Evolutionary conservation across 805 yeast genomes (phyloP).

Genomic region (Saccharomycopsis fermentans): DNA sequence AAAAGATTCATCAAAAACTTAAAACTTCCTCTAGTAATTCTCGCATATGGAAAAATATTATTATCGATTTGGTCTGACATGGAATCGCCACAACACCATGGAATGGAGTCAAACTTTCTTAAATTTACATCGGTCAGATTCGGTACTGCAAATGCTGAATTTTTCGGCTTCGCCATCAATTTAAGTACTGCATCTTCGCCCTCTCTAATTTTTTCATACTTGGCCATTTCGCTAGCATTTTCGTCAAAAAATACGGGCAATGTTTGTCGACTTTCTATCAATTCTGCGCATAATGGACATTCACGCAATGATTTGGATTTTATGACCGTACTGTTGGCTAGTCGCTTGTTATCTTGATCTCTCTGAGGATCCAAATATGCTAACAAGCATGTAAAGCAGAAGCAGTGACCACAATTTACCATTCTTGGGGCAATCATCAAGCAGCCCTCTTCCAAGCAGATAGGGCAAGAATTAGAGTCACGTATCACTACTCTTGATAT

Average conservation of each 20-base stretch:
- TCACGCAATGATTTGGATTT: constrained; percentile 43
- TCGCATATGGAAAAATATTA: constrained; percentile 40
- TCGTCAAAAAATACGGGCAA: constrained; percentile 60
- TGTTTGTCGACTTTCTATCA: constrained; percentile 42
- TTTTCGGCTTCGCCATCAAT: constrained; percentile 49
- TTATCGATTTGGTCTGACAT: constrained; percentile 19
- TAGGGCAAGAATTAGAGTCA: constrained; percentile 76
- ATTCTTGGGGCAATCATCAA: constrained; percentile 72
- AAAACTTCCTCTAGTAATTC: constrained; percentile 60
- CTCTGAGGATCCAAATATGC: constrained; percentile 50
- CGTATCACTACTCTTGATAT: constrained; percentile 70
- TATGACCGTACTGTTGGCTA: constrained; percentile 4
- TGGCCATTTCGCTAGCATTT: constrained; percentile 11
- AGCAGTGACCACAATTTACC: constrained; percentile 90
- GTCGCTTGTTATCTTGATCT: constrained; percentile 13
- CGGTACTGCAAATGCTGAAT: constrained; percentile 39
- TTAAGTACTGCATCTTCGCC: constrained; percentile 48
- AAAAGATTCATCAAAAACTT: constrained; percentile 44
- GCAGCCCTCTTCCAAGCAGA: constrained; percentile 67
- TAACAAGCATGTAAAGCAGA: constrained; percentile 75
- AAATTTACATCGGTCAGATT: constrained; percentile 34
- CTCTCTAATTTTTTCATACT: constrained; percentile 47
- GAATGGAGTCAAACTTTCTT: constrained; percentile 37
- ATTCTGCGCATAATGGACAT: constrained; percentile 73
- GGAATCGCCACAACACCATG: constrained; percentile 34